These are phyloP conservation scores for Komagataella populi DNA, from an alignment of 805 yeast genomes.

Conservation along the genomic window DNA sequence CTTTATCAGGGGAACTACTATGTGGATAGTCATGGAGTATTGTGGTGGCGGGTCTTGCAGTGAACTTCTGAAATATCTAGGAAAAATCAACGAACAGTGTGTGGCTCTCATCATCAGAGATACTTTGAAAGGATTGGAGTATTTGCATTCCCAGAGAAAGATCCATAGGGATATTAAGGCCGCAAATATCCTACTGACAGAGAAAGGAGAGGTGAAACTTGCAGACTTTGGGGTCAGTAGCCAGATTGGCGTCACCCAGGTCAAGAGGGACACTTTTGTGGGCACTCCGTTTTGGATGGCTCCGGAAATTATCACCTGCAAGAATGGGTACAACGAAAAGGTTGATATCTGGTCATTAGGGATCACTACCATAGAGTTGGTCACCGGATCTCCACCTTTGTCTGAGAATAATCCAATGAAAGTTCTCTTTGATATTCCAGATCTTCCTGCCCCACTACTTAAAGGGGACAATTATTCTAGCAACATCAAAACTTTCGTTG, in stretches of 20 bases:
- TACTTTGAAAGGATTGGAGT: constrained; percentile 56
- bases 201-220: constrained; percentile 56
- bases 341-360: constrained; percentile 97
- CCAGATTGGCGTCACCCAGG: constrained; percentile 44
- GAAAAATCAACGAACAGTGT: constrained; percentile 40
- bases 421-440: constrained; percentile 60
- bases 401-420: constrained; percentile 64
- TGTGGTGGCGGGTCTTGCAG: constrained; percentile 93
- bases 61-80: constrained; percentile 49
- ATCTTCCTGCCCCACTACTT: constrained; percentile 45
- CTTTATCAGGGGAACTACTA: constrained; percentile 43
- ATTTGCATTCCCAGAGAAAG: constrained; percentile 60
- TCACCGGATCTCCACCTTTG: constrained; percentile 74
- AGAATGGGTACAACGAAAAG: constrained; percentile 61
- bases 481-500: constrained; percentile 19
- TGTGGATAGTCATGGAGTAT: constrained; percentile 91
- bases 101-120: constrained; percentile 51
- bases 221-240: constrained; percentile 95
- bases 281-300: constrained; percentile 99
- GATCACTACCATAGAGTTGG: constrained; percentile 77
- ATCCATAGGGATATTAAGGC: constrained; percentile 88
- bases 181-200: constrained; percentile 73
- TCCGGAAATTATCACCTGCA: constrained; percentile 70
- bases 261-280: constrained; percentile 62
- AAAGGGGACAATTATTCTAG: constrained; percentile 28